Base-by-base conservation (phyloP, 495 filamentous ascomycete genomes). In the Aspergillus homomorphus region DNA sequence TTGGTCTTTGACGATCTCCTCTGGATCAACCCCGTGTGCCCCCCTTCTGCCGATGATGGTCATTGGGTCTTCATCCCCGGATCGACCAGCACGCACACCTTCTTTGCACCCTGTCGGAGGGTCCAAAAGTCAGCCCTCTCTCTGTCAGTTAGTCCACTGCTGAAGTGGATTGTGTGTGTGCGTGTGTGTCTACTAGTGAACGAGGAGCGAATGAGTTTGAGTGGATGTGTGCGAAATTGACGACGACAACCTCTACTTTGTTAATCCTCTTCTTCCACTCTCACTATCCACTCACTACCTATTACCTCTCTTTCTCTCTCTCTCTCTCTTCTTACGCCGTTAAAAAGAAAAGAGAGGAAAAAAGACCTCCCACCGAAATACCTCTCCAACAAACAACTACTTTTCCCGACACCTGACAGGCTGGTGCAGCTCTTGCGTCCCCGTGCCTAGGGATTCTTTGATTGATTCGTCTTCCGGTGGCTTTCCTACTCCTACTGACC, bases 11-110 rank as follows among this genome's bases (percentile, higher is more conserved):
- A 38, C 33, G 33, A 38, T 38, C 22, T 51, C 48, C 18, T 51
- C 48, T 26, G 18, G 19, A 22, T n/a, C 45, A 46, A 20, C 48
- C 28, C 48, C 48, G 48, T 23, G 19, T 26, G 8, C 16, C 48
- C 48, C 48, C 48, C 23, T 51, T 24, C 15, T 51, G 24, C 24
- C 24, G 48, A 51, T 51, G 48, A 51, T 51, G 48, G 48, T 51
- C 48, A 51, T 51, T 51, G 22, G 48, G 18, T 38, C 33, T 51
- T 51, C 48, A 51, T 28, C 48, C 48, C 48, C 48, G 28, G 48
- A 51, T 28, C 48, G 23, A 28, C 48, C 48, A 51, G 28, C 23
- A 51, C 24, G 48, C 48, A 51, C 48, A 18, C n/a, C 48, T 24
- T 10, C 48, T 51, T 24, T 18, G 24, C 48, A 51, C 48, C 48